phyloP scores from a whole-genome alignment of 2,329 filamentous ascomycete species.

The Diaporthe destruens region DNA sequence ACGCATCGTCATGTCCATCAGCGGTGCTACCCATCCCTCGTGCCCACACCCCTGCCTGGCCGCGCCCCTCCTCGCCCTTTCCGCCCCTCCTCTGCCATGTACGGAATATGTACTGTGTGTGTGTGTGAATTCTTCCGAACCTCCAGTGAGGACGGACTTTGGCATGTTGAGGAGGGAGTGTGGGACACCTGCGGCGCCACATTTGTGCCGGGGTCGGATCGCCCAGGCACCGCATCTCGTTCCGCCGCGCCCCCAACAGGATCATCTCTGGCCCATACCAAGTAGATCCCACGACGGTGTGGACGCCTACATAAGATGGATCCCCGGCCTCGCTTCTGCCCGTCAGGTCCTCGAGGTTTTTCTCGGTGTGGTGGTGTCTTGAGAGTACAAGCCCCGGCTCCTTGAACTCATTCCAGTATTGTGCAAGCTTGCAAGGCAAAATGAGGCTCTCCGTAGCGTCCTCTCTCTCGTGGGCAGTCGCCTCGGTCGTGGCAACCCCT shows the following conservation, averaged over 20 bases:
- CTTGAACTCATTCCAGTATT: neutral
- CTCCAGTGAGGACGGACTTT: neutral
- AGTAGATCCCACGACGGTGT: constrained; percentile 13
- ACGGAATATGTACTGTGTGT: too few species aligned
- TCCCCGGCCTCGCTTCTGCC: neutral
- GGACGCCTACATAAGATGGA: constrained; percentile 21
- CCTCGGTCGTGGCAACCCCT: constrained; percentile 36
- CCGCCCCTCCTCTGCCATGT: constrained; percentile 17
- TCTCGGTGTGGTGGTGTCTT: constrained; percentile 27
- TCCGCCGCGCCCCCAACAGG: constrained; percentile 7
- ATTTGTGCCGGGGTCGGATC: constrained; percentile 22
- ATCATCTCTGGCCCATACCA: neutral
- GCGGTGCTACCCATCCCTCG: neutral
- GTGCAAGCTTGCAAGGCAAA: constrained; percentile 22
- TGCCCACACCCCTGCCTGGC: neutral
- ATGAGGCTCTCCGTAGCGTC: constrained; percentile 38
- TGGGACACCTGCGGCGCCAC: neutral
- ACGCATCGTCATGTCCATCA: constrained; percentile 1
- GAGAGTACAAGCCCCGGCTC: constrained; percentile 12
- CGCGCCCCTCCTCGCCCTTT: neutral
- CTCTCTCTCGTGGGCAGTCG: constrained; percentile 29
- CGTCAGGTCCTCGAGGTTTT: neutral
- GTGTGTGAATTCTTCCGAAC: neutral
- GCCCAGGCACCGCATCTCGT: constrained; percentile 26
- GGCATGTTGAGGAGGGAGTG: neutral